phyloP scores from a whole-genome alignment of 2,329 filamentous ascomycete species.

The Anisogramma anomala region DNA sequence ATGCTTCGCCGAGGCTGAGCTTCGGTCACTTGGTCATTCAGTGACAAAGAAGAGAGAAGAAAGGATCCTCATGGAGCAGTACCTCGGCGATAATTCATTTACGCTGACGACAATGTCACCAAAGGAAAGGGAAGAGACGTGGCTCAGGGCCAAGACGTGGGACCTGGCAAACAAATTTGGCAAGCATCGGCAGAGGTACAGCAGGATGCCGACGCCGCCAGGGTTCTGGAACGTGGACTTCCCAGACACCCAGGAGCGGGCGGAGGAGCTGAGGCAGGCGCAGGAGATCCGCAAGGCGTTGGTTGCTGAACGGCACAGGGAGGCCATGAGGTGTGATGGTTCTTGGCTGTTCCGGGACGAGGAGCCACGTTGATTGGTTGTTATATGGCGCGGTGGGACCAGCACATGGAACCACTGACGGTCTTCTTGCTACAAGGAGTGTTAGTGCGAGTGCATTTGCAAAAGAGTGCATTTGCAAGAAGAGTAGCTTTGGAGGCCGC shows the following conservation, averaged over 20 bases:
- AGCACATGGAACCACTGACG: neutral
- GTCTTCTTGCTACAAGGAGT: neutral
- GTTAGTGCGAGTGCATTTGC: too few relatives aligned
- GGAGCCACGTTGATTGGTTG: constrained; percentile 23
- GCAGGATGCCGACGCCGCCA: constrained; percentile 61
- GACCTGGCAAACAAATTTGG: constrained; percentile 64
- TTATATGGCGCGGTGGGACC: too few relatives aligned
- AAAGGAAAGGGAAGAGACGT: constrained; percentile 51
- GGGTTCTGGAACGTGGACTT: constrained; percentile 90
- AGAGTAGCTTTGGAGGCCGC: too few relatives aligned
- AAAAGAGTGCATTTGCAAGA: too few relatives aligned
- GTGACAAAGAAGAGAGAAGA: constrained; percentile 29
- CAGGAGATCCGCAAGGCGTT: constrained; percentile 49
- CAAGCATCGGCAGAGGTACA: constrained; percentile 64
- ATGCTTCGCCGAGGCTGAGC: constrained; percentile 47
- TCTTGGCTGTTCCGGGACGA: constrained; percentile 78
- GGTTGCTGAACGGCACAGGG: constrained; percentile 62
- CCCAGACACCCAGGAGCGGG: constrained; percentile 71
- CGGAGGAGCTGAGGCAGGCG: constrained; percentile 53
- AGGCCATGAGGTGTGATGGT: constrained; percentile 68
- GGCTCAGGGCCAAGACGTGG: constrained; percentile 65
- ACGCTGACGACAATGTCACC: constrained; percentile 45
- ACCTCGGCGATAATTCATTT: constrained; percentile 47
- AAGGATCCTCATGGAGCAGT: constrained; percentile 40
- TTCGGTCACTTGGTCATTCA: constrained; percentile 25